Evolutionary conservation across 208 protist species (phyloP).

Genomic region (Phytomonas sp.): DNA sequence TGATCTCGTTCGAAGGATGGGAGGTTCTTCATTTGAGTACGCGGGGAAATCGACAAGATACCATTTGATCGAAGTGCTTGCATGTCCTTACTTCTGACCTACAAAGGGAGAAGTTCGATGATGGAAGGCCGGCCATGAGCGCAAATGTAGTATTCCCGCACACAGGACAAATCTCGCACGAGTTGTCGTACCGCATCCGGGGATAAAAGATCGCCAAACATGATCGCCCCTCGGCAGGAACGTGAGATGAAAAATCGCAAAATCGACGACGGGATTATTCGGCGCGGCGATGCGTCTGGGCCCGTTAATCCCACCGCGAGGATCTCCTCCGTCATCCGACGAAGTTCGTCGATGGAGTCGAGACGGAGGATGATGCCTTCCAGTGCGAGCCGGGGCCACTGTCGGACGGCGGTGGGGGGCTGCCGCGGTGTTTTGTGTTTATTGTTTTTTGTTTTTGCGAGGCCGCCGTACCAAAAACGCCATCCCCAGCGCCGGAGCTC

Average conservation of each 20-base stretch:
- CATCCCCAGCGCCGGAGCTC: constrained; percentile 59
- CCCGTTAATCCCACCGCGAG: constrained; percentile 10
- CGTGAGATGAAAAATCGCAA: constrained; percentile 63
- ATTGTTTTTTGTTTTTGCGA: background rate
- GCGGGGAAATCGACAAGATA: background rate
- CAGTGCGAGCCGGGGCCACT: constrained; percentile 45
- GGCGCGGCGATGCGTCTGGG: background rate
- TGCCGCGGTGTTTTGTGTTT: background rate
- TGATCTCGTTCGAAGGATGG: background rate
- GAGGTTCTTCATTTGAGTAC: background rate
- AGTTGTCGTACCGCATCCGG: constrained; percentile 15
- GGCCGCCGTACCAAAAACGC: constrained; percentile 27
- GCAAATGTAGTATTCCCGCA: constrained; percentile 41
- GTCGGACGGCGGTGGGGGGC: constrained; percentile 17
- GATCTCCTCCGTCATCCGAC: constrained; percentile 50
- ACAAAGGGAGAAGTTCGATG: constrained; percentile 17
- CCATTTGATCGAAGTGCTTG: background rate
- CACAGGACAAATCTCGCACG: constrained; percentile 20
- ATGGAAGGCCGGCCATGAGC: constrained; percentile 66
- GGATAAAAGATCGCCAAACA: constrained; percentile 58
- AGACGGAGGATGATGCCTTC: constrained; percentile 34
- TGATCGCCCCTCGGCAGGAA: constrained; percentile 71
- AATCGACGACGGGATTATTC: constrained; percentile 41
- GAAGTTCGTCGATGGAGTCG: constrained; percentile 28
- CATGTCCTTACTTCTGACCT: background rate